Percentiles rank a stretch among this genome's conserved stretches.
Evolutionary conservation across 306 rosid species (phyloP).

Genomic region (Dicorynia guianensis): DNA sequence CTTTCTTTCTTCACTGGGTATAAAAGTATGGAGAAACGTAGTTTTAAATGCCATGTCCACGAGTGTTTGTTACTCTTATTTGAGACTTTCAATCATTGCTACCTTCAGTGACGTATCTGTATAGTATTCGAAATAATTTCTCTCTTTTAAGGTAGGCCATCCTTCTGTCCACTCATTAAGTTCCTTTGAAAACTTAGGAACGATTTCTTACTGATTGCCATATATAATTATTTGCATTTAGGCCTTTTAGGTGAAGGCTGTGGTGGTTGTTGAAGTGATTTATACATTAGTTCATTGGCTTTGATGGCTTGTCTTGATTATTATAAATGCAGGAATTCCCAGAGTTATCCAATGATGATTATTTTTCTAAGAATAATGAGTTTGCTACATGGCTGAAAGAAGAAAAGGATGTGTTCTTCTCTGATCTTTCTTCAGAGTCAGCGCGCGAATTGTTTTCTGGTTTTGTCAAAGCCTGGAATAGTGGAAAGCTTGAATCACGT

Average conservation of each 20-base stretch:
- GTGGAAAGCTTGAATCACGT: conserved; percentile 63
- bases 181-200: conserved; percentile 6
- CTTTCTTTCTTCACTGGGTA: too few species aligned
- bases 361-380: conserved; percentile 87
- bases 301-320: conserved; percentile 11
- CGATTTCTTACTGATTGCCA: conserved; percentile 18
- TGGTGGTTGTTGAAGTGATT: conserved; percentile 12
- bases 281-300: conserved; percentile 22
- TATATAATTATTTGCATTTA: background rate
- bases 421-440: conserved; percentile 77
- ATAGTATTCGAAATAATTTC: conserved; percentile 16
- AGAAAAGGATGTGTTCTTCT: conserved; percentile 84
- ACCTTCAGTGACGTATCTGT: background rate
- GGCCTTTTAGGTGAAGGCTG: background rate
- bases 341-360: conserved; percentile 79
- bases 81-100: conserved; percentile 5
- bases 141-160: conserved; percentile 10
- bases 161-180: background rate
- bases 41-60: conserved; percentile 17
- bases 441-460: conserved; percentile 72
- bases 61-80: conserved; percentile 16
- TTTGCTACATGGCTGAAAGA: conserved; percentile 95
- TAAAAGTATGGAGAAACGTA: background rate
- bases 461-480: conserved; percentile 83
- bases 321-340: conserved; percentile 56